phyloP scores from a whole-genome alignment of 495 filamentous ascomycete species.

The Talaromyces wortmannii region DNA sequence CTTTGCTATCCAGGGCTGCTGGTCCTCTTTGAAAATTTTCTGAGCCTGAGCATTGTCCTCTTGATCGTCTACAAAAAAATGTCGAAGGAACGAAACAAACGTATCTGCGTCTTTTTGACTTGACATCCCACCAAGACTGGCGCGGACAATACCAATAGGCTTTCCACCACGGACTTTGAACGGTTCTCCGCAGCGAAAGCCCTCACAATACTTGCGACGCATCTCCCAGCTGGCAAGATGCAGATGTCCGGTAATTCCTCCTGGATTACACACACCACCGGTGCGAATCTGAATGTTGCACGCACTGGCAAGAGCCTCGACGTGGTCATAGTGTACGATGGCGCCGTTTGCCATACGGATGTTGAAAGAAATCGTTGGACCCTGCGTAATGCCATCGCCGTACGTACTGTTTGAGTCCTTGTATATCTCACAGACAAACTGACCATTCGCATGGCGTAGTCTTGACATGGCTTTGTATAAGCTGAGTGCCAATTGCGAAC shows the following conservation, averaged over 20 bases:
- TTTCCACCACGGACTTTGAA: conserved; percentile 44
- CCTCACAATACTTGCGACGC: conserved; percentile 51
- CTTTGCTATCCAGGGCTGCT: conserved; percentile 11
- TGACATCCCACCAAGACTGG: conserved; percentile 68
- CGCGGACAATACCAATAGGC: conserved; percentile 58
- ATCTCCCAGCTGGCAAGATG: conserved; percentile 49
- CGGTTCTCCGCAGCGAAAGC: conserved; percentile 55
- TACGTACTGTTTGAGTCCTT: conserved; percentile 42
- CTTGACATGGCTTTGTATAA: conserved; percentile 43
- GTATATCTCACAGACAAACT: conserved; percentile 53
- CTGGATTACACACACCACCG: conserved; percentile 60
- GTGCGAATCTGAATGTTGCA: conserved; percentile 61
- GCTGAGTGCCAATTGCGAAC: conserved; percentile 43
- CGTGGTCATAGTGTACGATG: conserved; percentile 48
- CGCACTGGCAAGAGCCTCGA: conserved; percentile 57
- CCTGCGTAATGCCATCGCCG: conserved; percentile 53
- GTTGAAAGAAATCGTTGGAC: conserved; percentile 68
- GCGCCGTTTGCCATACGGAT: conserved; percentile 45
- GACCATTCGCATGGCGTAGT: conserved; percentile 55
- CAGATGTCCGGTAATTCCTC: conserved; percentile 42
- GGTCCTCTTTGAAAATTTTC: background rate
- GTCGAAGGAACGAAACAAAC: conserved; percentile 49
- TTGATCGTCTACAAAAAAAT: conserved; percentile 34
- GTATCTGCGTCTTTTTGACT: conserved; percentile 51
- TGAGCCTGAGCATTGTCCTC: background rate